These are phyloP conservation scores for Coemansia sp. DNA, from an alignment of 371 early-diverging fungal species.

Conservation along the genomic window DNA sequence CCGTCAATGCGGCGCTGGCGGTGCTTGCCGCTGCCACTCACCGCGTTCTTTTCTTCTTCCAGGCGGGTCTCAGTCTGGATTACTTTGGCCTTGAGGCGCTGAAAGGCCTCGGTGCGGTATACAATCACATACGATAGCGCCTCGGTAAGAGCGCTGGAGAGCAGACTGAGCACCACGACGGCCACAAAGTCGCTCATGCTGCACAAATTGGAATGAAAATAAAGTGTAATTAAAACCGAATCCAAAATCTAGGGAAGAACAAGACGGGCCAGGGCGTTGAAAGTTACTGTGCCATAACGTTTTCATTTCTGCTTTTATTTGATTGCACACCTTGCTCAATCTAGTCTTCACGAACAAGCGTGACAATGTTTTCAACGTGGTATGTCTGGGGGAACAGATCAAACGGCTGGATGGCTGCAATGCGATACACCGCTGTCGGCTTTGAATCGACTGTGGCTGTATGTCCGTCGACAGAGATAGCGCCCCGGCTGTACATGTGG, in stretches of 20 bases:
- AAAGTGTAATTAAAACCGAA: not conserved
- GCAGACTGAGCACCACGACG: conserved; percentile 32
- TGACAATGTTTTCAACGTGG: conserved; percentile 63
- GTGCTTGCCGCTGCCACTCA: conserved; percentile 30
- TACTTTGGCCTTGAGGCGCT: conserved; percentile 40
- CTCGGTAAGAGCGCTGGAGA: conserved; percentile 35
- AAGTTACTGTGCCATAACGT: no score
- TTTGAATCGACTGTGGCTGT: conserved; percentile 16
- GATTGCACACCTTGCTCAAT: not conserved
- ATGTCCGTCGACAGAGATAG: conserved; percentile 27
- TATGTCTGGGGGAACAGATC: conserved; percentile 71
- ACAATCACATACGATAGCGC: conserved; percentile 41
- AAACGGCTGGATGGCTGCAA: conserved; percentile 59
- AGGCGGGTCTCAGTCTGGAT: conserved; percentile 38
- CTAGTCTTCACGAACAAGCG: conserved; percentile 51
- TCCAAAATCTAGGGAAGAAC: no score
- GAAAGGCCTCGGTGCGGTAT: conserved; percentile 42
- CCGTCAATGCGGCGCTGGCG: conserved; percentile 46
- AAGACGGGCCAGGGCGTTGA: no score
- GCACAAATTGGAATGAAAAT: not conserved
- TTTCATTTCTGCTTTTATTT: no score
- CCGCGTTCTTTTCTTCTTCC: conserved; percentile 25
- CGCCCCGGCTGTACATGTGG: conserved; percentile 52
- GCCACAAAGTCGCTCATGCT: conserved; percentile 29
- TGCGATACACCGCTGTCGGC: conserved; percentile 53